Percentiles rank a stretch among this genome's conserved stretches.
phyloP scores from a whole-genome alignment of 73 alveolate genomes.

The Symbiodinium pilosum region DNA sequence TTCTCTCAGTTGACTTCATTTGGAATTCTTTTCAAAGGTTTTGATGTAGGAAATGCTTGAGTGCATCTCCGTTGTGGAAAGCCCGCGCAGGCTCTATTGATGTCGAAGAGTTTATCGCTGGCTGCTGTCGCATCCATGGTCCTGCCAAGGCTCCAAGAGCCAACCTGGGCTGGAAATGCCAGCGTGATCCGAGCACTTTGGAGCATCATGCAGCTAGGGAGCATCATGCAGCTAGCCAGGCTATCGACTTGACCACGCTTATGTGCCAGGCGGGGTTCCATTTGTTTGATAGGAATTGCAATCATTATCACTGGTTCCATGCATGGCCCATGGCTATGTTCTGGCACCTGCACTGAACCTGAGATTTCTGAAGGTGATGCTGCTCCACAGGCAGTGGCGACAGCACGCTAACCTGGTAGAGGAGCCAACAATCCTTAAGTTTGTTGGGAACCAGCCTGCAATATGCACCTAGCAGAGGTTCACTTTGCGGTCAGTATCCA shows the following conservation, averaged over 20 bases:
- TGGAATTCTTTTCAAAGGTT: too few relatives aligned
- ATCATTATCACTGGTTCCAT: too few relatives aligned
- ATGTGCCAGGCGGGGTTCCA: conserved; percentile 65
- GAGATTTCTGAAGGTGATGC: not conserved
- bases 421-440: not conserved
- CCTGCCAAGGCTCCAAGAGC: conserved; percentile 60
- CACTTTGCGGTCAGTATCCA: too few relatives aligned
- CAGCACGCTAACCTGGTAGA: not conserved
- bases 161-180: too few relatives aligned
- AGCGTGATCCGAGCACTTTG: too few relatives aligned
- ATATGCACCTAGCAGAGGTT: too few relatives aligned
- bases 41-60: not conserved
- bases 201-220: too few relatives aligned
- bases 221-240: conserved; percentile 17
- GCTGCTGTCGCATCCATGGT: conserved; percentile 87
- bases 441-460: too few relatives aligned
- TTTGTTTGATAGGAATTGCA: too few relatives aligned
- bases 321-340: too few relatives aligned
- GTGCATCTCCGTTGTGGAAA: not conserved
- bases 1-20: too few relatives aligned
- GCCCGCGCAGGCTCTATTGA: conserved; percentile 62
- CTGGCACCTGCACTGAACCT: too few relatives aligned
- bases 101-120: conserved; percentile 82
- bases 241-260: conserved; percentile 74
- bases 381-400: not conserved